phyloP scores from a whole-genome alignment of 441 rosid species.

The Daphne laureola region DNA sequence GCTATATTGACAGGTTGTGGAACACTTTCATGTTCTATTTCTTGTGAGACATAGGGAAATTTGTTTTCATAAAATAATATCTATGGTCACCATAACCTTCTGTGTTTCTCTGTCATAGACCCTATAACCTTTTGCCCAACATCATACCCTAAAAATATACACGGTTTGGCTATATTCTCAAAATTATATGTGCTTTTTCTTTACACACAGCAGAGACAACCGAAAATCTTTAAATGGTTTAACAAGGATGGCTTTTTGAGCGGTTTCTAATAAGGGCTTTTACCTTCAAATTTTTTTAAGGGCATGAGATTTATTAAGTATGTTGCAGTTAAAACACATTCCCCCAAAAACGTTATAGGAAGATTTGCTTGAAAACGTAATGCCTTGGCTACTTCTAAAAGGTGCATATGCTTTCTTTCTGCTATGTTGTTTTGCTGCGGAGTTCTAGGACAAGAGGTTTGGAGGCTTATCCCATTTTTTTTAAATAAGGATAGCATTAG shows the following conservation, averaged over 20 bases:
- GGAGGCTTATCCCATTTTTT: not conserved
- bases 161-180: not conserved
- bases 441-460: not conserved
- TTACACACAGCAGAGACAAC: conserved; percentile 4
- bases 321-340: not conserved
- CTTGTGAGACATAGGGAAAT: not conserved
- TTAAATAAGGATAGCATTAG: not conserved
- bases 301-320: not conserved
- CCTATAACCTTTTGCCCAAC: not conserved
- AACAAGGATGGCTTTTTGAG: not conserved
- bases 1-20: not conserved
- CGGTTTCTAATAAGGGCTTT: not conserved
- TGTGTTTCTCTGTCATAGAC: not conserved
- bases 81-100: not conserved
- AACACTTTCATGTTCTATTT: not conserved
- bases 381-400: not conserved
- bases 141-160: not conserved
- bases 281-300: not conserved
- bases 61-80: not conserved
- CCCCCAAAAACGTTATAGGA: not conserved
- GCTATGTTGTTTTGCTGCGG: conserved; percentile 1
- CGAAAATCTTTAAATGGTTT: not conserved
- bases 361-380: not conserved
- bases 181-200: not conserved
- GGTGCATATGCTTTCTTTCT: not conserved